Conservation (phyloP, 306 rosid species). For the Gastrolobium bilobum region DNA sequence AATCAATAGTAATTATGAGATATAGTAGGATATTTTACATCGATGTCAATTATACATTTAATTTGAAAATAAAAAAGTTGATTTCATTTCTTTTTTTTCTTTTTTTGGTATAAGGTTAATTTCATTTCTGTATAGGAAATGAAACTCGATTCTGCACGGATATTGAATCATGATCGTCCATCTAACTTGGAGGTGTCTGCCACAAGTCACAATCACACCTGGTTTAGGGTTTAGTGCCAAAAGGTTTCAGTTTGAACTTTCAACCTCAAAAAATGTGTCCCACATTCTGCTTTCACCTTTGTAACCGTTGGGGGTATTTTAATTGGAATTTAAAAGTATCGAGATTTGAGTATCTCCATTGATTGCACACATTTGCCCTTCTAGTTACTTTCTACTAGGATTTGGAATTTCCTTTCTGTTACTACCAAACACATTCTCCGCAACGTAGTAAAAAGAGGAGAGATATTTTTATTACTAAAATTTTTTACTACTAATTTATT, state of each 20-base stretch:
- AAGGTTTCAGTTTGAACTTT: not conserved
- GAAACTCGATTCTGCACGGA: not conserved
- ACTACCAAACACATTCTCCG: too few species aligned
- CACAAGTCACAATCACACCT: not conserved
- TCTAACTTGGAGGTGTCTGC: not conserved
- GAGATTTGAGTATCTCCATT: conserved; percentile 12
- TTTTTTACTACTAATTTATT: too few species aligned
- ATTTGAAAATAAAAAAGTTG: too few species aligned
- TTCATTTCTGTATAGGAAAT: too few species aligned
- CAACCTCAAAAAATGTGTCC: conserved; percentile 6
- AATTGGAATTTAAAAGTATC: not conserved
- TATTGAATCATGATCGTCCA: not conserved
- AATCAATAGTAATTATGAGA: too few species aligned
- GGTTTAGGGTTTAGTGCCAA: not conserved
- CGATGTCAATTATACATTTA: too few species aligned
- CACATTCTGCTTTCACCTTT: not conserved
- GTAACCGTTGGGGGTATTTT: conserved; percentile 3
- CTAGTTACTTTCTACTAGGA: not conserved
- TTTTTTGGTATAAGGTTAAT: too few species aligned
- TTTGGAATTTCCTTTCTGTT: not conserved
- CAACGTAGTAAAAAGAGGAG: too few species aligned
- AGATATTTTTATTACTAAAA: too few species aligned
- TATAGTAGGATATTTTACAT: too few species aligned
- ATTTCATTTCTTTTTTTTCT: too few species aligned
- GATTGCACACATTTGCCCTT: not conserved